Evolutionary conservation across 2,329 filamentous ascomycete species (phyloP), one percentile per base, ranked within the genome.

Genomic region (Trichoderma koningii): DNA sequence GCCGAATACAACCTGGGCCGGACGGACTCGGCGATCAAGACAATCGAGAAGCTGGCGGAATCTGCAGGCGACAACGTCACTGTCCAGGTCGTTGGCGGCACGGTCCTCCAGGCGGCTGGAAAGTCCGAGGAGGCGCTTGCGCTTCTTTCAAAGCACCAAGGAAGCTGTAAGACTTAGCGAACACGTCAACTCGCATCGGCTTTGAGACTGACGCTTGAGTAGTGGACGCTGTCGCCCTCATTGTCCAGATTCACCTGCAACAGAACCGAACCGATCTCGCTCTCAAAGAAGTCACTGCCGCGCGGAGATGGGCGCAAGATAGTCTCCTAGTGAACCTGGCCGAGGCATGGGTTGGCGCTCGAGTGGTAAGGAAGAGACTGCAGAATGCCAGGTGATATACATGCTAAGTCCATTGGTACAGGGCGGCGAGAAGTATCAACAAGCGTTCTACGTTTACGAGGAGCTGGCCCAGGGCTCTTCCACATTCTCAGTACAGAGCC

Each of bases 361-460:
- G 95, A 76, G 82, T 94, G 78, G 92, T 95, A 85, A 68, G 76
- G 41, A 51, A 15, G 15, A 26, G n/a, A n/a, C n/a, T 2, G 14
- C 7, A 28, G 19, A 45, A 5, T 21, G 30, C 7, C 12, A 5
- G 5, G 17, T 9, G 19, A 12, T 21, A 15, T 28, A 17, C 52
- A 55, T 67, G 69, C 73, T 78, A 69, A 80, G 66, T 34, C 34
- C 17, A n/a, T 45, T 38, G 41, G 7, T 62, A 28, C 67, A 96
- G 90, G 94, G 94, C 73, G 93, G 93, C 70, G 93, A 97, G 71
- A 95, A 92, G 76, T 98, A 98, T 79, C 95, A 98, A 74, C 91
- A 95, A 74, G 89, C 94, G 19, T 98, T 96, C 79, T 98, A 99
- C 82, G 94, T 98, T 67, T 98, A 92, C 73, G 94, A 98, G 79